Percentiles rank a stretch among this genome's conserved stretches.
Evolutionary conservation across 2,329 filamentous ascomycete genomes (phyloP).

Genomic region (Penicillium hordei): DNA sequence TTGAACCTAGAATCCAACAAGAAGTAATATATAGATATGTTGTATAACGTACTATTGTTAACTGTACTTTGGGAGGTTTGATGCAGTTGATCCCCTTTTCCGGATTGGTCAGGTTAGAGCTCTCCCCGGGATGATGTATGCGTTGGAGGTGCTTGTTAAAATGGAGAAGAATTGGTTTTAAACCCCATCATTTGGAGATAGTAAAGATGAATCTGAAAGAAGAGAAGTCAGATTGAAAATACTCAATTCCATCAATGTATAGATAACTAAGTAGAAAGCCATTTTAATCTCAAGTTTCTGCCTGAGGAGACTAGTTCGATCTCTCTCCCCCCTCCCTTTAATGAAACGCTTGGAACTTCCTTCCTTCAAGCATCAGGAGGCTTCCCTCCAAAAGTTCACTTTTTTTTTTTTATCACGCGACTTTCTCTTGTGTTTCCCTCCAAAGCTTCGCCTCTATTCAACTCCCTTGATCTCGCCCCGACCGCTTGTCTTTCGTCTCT

Average conservation of each 20-base stretch:
- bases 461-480: neutral
- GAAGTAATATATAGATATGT: neutral
- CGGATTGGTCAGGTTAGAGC: constrained; percentile 20
- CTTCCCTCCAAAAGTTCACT: neutral
- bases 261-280: neutral
- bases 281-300: constrained; percentile 6
- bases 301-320: constrained; percentile 4
- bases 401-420: neutral
- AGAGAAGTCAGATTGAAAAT: neutral
- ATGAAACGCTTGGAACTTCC: constrained; percentile 4
- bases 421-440: neutral
- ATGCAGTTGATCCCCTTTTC: constrained; percentile 5
- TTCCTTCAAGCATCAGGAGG: constrained; percentile 6
- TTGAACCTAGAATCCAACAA: neutral
- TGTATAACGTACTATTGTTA: neutral
- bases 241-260: neutral
- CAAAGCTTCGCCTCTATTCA: constrained; percentile 2
- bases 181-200: neutral
- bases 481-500: neutral
- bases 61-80: neutral
- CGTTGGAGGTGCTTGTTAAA: neutral
- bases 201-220: neutral
- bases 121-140: constrained; percentile 15
- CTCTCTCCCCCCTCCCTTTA: constrained; percentile 6
- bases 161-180: neutral